Conservation (phyloP, 116 monocot genomes). For the Iris pallida region DNA sequence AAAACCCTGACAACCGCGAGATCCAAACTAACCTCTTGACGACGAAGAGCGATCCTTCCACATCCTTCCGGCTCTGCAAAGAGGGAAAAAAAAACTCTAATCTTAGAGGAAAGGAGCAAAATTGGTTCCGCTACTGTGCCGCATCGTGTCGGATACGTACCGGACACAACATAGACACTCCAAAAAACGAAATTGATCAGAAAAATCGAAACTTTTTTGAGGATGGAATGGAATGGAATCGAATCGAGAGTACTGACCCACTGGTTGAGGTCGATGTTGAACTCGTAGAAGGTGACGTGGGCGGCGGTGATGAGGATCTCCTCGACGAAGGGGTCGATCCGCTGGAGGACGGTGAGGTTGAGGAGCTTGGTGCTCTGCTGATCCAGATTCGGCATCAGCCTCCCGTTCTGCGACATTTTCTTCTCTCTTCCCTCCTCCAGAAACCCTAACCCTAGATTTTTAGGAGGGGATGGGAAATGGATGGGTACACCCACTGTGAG, state of each 20-base stretch:
- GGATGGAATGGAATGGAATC: neutral
- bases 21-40: slow-evolving; percentile 69
- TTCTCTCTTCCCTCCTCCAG: neutral
- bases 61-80: slow-evolving; percentile 85
- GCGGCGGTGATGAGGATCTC: slow-evolving; percentile 19
- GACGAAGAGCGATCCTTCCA: slow-evolving; percentile 92
- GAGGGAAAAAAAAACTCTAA: slow-evolving; percentile 1
- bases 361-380: slow-evolving; percentile 18
- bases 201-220: neutral
- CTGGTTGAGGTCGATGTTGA: slow-evolving; percentile 10
- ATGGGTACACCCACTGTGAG: neutral
- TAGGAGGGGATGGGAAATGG: neutral
- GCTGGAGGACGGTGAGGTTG: slow-evolving; percentile 20
- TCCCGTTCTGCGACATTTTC: slow-evolving; percentile 23
- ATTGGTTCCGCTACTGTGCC: too few species aligned
- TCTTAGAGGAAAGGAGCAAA: neutral
- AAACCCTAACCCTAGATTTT: slow-evolving; percentile 9
- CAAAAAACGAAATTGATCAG: neutral
- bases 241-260: slow-evolving; percentile 1
- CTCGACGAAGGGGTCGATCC: slow-evolving; percentile 21
- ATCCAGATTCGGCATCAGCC: slow-evolving; percentile 18
- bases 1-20: neutral
- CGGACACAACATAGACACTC: too few species aligned
- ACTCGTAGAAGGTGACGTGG: slow-evolving; percentile 17
- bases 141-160: too few species aligned